These are phyloP conservation scores for Tulasnella calospora DNA, from an alignment of 768 basidiomycete species.

Conservation along the genomic window DNA sequence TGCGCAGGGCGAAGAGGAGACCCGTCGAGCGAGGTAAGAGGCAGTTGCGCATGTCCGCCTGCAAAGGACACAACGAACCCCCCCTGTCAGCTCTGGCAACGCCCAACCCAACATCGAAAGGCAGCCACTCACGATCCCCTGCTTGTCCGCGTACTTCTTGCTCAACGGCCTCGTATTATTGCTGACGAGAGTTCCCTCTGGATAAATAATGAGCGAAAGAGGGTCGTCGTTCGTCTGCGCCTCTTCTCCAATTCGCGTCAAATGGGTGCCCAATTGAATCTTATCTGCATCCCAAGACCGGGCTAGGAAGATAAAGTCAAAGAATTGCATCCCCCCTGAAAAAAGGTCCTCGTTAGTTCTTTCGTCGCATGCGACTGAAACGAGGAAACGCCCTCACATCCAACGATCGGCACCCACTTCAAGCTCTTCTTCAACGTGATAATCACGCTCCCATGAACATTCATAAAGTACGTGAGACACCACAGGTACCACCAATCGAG, in stretches of 20 bases:
- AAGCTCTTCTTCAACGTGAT: conserved; percentile 92
- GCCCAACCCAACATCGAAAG: conserved; percentile 17
- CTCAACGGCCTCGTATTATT: conserved; percentile 78
- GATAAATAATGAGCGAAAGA: conserved; percentile 81
- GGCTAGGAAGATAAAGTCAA: conserved; percentile 86
- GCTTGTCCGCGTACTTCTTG: conserved; percentile 81
- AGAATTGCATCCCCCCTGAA: conserved; percentile 84
- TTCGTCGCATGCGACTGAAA: not conserved
- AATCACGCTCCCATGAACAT: conserved; percentile 65
- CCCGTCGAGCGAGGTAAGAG: conserved; percentile 92
- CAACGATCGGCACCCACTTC: conserved; percentile 78
- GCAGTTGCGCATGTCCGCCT: conserved; percentile 77
- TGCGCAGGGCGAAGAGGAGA: conserved; percentile 74
- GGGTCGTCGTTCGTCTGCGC: conserved; percentile 38
- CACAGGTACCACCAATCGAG: conserved; percentile 78
- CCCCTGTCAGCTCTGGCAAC: not conserved
- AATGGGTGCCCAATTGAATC: conserved; percentile 56
- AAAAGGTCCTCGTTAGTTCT: not conserved
- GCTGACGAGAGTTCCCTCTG: conserved; percentile 93
- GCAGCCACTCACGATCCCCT: conserved; percentile 66
- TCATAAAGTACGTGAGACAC: conserved; percentile 70
- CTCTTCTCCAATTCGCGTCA: conserved; percentile 24
- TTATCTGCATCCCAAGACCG: conserved; percentile 88
- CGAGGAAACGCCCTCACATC: conserved; percentile 51
- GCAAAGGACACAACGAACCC: not conserved